Base-by-base conservation (phyloP, 169 alveolate species). In the Plasmodium coatneyi region DNA sequence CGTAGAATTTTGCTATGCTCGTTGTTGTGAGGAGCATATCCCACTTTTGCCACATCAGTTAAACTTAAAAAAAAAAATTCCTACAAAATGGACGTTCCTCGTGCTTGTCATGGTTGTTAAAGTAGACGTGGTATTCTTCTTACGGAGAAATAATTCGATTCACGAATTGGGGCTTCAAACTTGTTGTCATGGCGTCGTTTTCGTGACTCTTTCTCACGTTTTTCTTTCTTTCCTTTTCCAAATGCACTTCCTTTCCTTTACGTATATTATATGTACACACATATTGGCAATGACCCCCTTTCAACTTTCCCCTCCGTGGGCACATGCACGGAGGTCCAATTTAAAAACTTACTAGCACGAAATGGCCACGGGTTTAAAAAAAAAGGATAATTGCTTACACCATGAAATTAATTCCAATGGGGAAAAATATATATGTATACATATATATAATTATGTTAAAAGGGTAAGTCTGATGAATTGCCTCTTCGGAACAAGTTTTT, bases 391-490 rank as follows among this genome's bases (percentile, higher is more conserved):
- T 39, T 41, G 39, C 71, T 19, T 83, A 56, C 49, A 22, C 39
- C 9, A 39, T 16, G 83, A n/a, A n/a, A 46, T 54, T 49, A 49
- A 49, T 25, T 54, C 28, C 82, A n/a, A 60, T 14, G 36, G 32
- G 72, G 76, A 71, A 60, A 52, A 80, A 66, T 6, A 22, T 14
- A 16, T 19, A 32, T 36, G 1, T 12, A 25, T 39, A 19, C 1
- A 80, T 19, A 39, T 19, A 80, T 10, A 86, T 4, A 86, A 2
- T 5, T 46, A 89, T 30, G 22, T 92, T 92, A 83, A 83, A 92
- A 92, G 16, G 95, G 95, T 34, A 83, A 70, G 28, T 83, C 92
- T 60, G 95, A 83, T 25, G 95, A 80, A 84, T 92, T 83, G n/a
- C 71, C 72, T 84, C 81, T 72, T 19, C 87, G 43, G 39, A 83